phyloP scores from a whole-genome alignment of 176 grass and related monocot genomes.

The Elaeis guineensis region DNA sequence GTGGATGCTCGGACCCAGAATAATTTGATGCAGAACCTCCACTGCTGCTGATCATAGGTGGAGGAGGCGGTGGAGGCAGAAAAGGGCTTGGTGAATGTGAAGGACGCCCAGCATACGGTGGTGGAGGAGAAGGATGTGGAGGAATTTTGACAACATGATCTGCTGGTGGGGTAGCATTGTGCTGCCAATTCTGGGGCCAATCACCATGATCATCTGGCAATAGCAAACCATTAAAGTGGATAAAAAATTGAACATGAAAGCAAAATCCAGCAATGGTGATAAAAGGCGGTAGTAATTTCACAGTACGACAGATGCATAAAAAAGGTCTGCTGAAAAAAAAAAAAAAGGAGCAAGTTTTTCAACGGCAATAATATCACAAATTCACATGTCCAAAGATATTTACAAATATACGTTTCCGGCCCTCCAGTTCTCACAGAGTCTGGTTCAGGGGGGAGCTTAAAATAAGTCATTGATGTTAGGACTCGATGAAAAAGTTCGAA shows the following conservation, averaged over 20 bases:
- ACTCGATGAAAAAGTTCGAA: too few relatives aligned
- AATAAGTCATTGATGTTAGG: too few relatives aligned
- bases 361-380: too few relatives aligned
- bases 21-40: conserved; percentile 54
- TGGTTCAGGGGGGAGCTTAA: too few relatives aligned
- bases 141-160: conserved; percentile 63
- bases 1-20: conserved; percentile 41
- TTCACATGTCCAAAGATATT: too few relatives aligned
- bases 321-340: too few relatives aligned
- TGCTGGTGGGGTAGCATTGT: conserved; percentile 44
- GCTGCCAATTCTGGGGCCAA: conserved; percentile 69
- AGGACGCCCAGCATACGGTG: conserved; percentile 44
- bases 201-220: conserved; percentile 65
- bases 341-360: too few relatives aligned
- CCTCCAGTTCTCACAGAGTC: too few relatives aligned
- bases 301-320: too few relatives aligned
- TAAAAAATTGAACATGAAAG: neutral
- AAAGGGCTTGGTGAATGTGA: conserved; percentile 17
- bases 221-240: neutral
- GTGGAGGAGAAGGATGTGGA: conserved; percentile 31
- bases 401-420: too few relatives aligned
- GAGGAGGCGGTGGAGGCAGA: conserved; percentile 32
- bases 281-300: too few relatives aligned
- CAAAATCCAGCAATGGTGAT: too few relatives aligned
- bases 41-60: conserved; percentile 42